Evolutionary conservation across 2,329 filamentous ascomycete species (phyloP), one percentile per base, ranked within the genome.

Genomic region (Pezizomycotina sp.): DNA sequence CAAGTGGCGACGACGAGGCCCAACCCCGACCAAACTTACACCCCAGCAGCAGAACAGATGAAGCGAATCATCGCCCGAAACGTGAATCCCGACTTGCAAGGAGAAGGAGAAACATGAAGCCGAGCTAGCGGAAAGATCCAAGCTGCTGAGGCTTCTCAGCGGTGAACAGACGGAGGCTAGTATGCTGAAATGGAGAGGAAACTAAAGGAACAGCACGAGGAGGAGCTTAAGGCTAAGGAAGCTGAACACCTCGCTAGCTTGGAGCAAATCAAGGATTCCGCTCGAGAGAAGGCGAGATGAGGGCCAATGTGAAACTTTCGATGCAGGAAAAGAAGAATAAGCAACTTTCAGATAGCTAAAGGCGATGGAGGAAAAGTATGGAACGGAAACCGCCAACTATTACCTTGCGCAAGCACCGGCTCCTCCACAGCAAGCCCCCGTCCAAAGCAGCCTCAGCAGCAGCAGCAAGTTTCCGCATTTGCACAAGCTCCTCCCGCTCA

Each of bases 181-280:
- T 53, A 53, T 74, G 54, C 62, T 16, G 64, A 69, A 47, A 53
- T 67, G 1, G 64, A 71, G 50, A 53, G 59, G 6, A 56, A 56
- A 0, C 52, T 75, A 24, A 65, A 72, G 48, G 59, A 60, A 3
- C 71, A 75, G 47, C 62, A 60, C 22, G 58, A 62, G 9, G 37
- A 72, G 47, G 70, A 84, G 18, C 16, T 43, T 15, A 27, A 19
- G n/a, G 28, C 40, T 6, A 38, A 31, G 24, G 38, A 40, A 18
- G 27, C 35, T 13, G 36, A 46, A 24, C 8, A 45, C 5, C 42
- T 21, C 10, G 37, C 40, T 22, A 46, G 43, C 22, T 37, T 52
- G 14, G 50, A 52, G 31, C 47, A 46, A 14, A 43, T 45, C 8
- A 48, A 50, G 33, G 50, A 52, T 14, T 48, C 48, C 9, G 42